Evolutionary conservation across 441 rosid genomes (phyloP), one percentile per base, ranked within the genome.

Genomic region (Biscutella auriculata): DNA sequence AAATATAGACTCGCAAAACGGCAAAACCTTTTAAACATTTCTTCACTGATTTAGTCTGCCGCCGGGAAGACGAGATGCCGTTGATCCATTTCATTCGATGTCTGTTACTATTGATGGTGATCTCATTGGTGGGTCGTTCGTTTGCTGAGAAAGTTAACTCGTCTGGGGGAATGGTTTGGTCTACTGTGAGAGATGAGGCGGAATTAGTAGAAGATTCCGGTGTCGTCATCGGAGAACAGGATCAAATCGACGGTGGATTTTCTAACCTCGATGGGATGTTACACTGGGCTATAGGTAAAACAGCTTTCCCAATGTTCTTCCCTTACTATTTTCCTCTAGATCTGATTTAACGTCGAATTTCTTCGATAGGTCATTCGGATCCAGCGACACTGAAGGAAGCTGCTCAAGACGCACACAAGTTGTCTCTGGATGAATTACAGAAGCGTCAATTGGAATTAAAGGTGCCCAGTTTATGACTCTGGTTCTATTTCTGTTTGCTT

Each of bases 201-300:
- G 89, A 82, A 72, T 73, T 81, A 45, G 65, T 70, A 32, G 73
- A 66, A 60, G 76, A 73, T 39, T 46, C 77, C 32, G 75, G 74
- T 4, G 51, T 57, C 23, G 74, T 65, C 1, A 77, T 73, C 65
- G 65, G 62, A 43, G 83, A 70, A 29, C 77, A 43, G 19, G 88
- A 78, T 14, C 81, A 77, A 47, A 55, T 79, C 19, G 98, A 91
- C 48, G 93, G 96, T 37, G 95, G 93, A 16, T 88, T 88, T 45
- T 82, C 98, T 67, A 79, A 95, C 16, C 77, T 91, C 2, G 98
- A 91, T 3, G 88, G 95, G 47, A 88, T 91, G 95, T 61, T 91
- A 61, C 93, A 84, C 66, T 91, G 97, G 97, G 97, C 94, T 11
- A 85, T 90, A 56, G 97, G 95, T 89, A 61, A 42, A 7, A 12